phyloP scores from a whole-genome alignment of 148 eudicot genomes.

The Dysphania ambrosioides region DNA sequence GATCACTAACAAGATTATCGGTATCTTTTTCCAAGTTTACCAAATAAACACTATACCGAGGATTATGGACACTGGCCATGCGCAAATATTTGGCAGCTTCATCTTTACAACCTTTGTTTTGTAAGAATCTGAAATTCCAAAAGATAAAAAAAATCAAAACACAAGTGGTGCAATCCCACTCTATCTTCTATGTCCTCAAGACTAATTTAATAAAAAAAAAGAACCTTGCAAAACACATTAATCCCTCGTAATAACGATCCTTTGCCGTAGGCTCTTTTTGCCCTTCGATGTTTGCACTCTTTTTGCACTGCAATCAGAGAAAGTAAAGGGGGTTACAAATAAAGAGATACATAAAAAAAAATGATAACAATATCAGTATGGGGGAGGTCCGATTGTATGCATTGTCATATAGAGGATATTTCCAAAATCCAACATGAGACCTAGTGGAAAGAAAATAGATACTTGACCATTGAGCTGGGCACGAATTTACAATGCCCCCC shows the following conservation, averaged over 20 bases:
- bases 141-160: neutral
- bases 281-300: slow-evolving; percentile 60
- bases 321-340: too few species aligned
- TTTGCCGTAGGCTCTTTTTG: slow-evolving; percentile 63
- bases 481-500: too few species aligned
- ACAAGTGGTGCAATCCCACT: neutral
- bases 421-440: too few species aligned
- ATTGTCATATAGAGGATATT: too few species aligned
- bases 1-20: slow-evolving; percentile 51
- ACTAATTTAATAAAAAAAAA: slow-evolving; percentile 14
- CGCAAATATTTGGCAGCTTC: slow-evolving; percentile 59
- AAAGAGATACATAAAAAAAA: too few species aligned
- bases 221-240: slow-evolving; percentile 65
- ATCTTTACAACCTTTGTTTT: slow-evolving; percentile 45
- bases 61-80: slow-evolving; percentile 48
- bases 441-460: too few species aligned
- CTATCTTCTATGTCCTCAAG: neutral
- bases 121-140: slow-evolving; percentile 47
- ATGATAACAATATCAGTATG: too few species aligned
- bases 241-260: slow-evolving; percentile 67
- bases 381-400: too few species aligned
- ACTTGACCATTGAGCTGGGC: too few species aligned
- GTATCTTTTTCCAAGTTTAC: slow-evolving; percentile 42
- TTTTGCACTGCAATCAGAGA: too few species aligned
- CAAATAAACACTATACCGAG: slow-evolving; percentile 36